Conservation (phyloP, 306 rosid genomes). For the Lathyrus oleraceus region DNA sequence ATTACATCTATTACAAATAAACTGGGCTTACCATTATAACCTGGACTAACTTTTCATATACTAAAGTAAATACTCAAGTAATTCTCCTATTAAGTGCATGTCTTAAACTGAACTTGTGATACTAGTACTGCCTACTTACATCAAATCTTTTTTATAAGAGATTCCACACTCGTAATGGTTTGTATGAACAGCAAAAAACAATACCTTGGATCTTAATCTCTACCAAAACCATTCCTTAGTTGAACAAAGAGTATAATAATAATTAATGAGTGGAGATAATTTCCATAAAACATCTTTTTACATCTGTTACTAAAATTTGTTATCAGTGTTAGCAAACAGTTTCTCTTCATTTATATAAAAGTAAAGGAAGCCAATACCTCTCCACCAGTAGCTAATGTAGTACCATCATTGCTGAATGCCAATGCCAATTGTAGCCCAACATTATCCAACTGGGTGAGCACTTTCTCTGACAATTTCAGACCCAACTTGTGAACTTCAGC, state of each 20-base stretch:
- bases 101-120: conserved; percentile 15
- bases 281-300: conserved; percentile 8
- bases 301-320: conserved; percentile 6
- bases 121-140: conserved; percentile 2
- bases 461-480: conserved; percentile 53
- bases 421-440: conserved; percentile 83
- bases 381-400: conserved; percentile 80
- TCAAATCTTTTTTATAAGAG: neutral
- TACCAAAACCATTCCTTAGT: conserved; percentile 1
- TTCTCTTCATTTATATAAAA: conserved; percentile 4
- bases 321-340: conserved; percentile 12
- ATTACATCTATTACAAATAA: conserved; percentile 2
- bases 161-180: neutral
- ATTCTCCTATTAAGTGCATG: conserved; percentile 14
- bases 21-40: conserved; percentile 9
- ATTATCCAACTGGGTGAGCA: conserved; percentile 55
- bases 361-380: conserved; percentile 58
- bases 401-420: conserved; percentile 70
- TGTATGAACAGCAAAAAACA: neutral
- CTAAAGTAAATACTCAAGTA: conserved; percentile 15
- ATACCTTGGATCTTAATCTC: conserved; percentile 18
- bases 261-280: conserved; percentile 9
- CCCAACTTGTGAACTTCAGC: conserved; percentile 47
- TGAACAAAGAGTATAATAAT: conserved; percentile 22
- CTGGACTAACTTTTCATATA: conserved; percentile 1